Evolutionary conservation across 2,329 filamentous ascomycete species (phyloP), one percentile per base, ranked within the genome.

Genomic region (Elsinoe necatrix): DNA sequence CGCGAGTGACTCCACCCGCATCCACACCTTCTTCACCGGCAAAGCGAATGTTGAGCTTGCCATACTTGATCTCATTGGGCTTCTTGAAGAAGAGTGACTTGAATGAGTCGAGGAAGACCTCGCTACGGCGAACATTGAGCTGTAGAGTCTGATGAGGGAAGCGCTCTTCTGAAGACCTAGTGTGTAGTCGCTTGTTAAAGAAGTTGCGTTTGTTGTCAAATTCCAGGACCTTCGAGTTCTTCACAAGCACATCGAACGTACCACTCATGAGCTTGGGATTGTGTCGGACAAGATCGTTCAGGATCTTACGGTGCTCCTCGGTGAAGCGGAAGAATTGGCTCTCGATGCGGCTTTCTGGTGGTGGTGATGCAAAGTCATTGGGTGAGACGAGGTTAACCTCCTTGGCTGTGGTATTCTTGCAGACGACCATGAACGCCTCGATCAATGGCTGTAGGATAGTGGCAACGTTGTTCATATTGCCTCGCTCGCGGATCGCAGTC

Each of bases 181-280:
- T 82, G 71, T 98, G 93, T 9, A 98, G 85, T 66, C 89, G 91
- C 60, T 93, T 87, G 69, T 84, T 96, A 78, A 98, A 98, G 79
- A 95, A 98, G 73, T 95, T 97, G 66, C 93, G 90, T 77, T 98
- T 98, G 76, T 98, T 98, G 75, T 98, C 93, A 66, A 98, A 98
- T 68, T 98, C 93, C 11, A 98, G 78, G 2, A 98, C 95, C 78
- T 97, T 98, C 23, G 93, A 95, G 68, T 98, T 98, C 77, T 95
- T 96, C 61, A 97, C 93, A 48, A 98, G 75, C 14, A 98, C 79
- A 9, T 92, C 91, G 73, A 98, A 96, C 2, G 92, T 96, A 55
- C 93, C 93, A 58, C 92, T 96, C 95, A 98, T 98, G 61, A 98
- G 82, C 71, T 95, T 95, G 27, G 95, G 93, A 63, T 95, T 97